Evolutionary conservation across 495 filamentous ascomycete species (phyloP).

Genomic region (Xylaria venustula): DNA sequence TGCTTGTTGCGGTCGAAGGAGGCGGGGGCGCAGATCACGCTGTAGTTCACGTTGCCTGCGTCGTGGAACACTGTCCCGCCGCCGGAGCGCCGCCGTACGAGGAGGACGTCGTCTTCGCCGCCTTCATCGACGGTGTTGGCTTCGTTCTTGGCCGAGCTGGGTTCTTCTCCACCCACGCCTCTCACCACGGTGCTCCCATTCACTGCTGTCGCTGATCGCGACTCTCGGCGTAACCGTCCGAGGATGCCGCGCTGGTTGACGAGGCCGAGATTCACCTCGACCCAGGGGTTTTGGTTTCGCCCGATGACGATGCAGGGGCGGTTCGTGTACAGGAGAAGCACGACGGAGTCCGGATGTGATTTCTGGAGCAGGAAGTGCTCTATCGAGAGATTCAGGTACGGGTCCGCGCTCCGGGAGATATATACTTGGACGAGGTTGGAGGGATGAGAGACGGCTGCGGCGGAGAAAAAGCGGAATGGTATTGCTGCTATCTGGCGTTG

Average conservation of each 20-base stretch:
- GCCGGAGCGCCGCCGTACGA: slow-evolving; percentile 81
- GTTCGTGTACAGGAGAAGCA: slow-evolving; percentile 89
- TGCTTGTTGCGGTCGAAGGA: slow-evolving; percentile 81
- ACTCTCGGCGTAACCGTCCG: slow-evolving; percentile 2
- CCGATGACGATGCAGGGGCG: slow-evolving; percentile 83
- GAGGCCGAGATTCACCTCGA: slow-evolving; percentile 73
- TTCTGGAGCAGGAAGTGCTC: slow-evolving; percentile 85
- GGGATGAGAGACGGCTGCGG: slow-evolving; percentile 21
- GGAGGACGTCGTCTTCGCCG: slow-evolving; percentile 47
- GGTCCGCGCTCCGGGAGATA: slow-evolving; percentile 68
- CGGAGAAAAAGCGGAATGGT: slow-evolving; percentile 22
- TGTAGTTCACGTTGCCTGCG: slow-evolving; percentile 87
- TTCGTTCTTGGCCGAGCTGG: slow-evolving; percentile 22
- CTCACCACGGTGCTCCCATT: background rate
- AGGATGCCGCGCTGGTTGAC: slow-evolving; percentile 33
- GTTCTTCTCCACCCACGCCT: background rate
- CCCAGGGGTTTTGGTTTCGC: slow-evolving; percentile 96
- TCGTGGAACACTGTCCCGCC: slow-evolving; percentile 96
- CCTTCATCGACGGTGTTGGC: slow-evolving; percentile 8
- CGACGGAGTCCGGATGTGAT: slow-evolving; percentile 63
- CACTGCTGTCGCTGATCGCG: background rate
- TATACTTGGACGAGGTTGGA: slow-evolving; percentile 59
- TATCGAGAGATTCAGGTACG: slow-evolving; percentile 93
- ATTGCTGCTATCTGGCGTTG: background rate
- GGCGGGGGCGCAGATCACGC: slow-evolving; percentile 74